Base-by-base conservation (phyloP, 2,329 filamentous ascomycete genomes). In the Apiospora malaysiana region DNA sequence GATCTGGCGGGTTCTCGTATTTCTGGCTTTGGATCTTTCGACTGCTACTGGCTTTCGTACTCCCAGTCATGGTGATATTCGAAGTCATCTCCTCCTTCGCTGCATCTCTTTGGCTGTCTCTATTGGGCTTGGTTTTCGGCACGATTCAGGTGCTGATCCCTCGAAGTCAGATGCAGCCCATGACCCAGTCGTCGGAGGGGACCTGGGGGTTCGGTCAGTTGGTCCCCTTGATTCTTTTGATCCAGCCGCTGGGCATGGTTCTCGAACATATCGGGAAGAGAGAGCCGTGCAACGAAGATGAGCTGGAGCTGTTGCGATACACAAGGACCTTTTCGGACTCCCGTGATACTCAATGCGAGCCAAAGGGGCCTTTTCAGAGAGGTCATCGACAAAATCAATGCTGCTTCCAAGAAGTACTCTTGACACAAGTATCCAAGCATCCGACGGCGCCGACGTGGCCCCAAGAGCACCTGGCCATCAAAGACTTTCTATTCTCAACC, bases 131-230 rank as follows among this genome's bases (percentile, higher is more conserved):
- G 14, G n/a, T 70, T 18, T 70, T 67, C 42, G 69, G 69, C 7
- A 68, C 45, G 4, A 70, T 70, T 23, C 65, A 70, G 37, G 67
- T 70, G 5, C 65, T 70, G 25, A 49, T 70, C 5, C 69, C 69
- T 12, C 63, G 69, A 67, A 23, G 27, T 16, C 69, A 70, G 37
- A 70, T 70, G 65, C 45, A 66, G 16, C 65, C 69, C 7, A 23
- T 67, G 32, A 70, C 69, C 1, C 37, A 66, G 12, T 37, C 69
- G 18, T 51, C 42, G 12, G 69, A 70, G 8, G 67, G 47, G n/a
- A 51, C 63, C 8, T 70, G 69, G 69, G 69, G 69, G 10, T 70
- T 70, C 32, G 69, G 69, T 2, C 69, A 70, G 23, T 37, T 70
- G 12, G 69, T 70, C 0, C 69, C 69, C 27, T 65, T 70, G 1